Evolutionary conservation across 768 basidiomycete species (phyloP).

Genomic region (Macrocybe gigantea): DNA sequence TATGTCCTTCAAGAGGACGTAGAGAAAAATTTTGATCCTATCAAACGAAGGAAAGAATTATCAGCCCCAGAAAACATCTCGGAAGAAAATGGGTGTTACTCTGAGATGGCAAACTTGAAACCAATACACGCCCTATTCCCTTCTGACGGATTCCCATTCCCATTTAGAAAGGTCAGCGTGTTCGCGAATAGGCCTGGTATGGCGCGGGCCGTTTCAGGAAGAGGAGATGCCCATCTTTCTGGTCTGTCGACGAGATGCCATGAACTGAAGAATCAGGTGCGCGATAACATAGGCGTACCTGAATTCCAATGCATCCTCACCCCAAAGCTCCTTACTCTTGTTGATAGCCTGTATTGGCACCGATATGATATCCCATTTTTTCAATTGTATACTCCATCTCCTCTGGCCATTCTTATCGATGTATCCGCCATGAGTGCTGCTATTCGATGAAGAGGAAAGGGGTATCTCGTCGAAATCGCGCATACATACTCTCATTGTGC

Average conservation of each 20-base stretch:
- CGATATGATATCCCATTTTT: constrained; percentile 49
- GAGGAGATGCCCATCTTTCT: constrained; percentile 42
- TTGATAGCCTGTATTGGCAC: constrained; percentile 61
- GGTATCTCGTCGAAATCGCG: constrained; percentile 51
- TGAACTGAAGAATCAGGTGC: constrained; percentile 12
- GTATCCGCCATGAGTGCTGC: not conserved
- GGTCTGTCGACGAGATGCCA: constrained; percentile 30
- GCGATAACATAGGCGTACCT: constrained; percentile 26
- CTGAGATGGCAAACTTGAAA: constrained; percentile 52
- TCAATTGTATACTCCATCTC: constrained; percentile 28
- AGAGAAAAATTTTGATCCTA: constrained; percentile 62
- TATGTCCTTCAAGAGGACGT: constrained; percentile 50
- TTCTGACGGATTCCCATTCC: constrained; percentile 39
- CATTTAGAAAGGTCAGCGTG: constrained; percentile 51
- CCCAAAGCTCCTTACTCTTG: constrained; percentile 50
- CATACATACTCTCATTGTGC: constrained; percentile 49
- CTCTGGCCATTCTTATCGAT: constrained; percentile 14
- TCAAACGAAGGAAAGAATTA: constrained; percentile 8
- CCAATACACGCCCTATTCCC: constrained; percentile 60
- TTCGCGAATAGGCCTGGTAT: constrained; percentile 50
- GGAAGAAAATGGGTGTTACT: constrained; percentile 27
- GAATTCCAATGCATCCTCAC: constrained; percentile 59
- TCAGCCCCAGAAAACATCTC: not conserved
- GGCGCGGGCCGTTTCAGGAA: constrained; percentile 25
- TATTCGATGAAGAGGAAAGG: constrained; percentile 16